Conservation (phyloP, 805 yeast genomes). For the Tetrapisispora taiwanensis region DNA sequence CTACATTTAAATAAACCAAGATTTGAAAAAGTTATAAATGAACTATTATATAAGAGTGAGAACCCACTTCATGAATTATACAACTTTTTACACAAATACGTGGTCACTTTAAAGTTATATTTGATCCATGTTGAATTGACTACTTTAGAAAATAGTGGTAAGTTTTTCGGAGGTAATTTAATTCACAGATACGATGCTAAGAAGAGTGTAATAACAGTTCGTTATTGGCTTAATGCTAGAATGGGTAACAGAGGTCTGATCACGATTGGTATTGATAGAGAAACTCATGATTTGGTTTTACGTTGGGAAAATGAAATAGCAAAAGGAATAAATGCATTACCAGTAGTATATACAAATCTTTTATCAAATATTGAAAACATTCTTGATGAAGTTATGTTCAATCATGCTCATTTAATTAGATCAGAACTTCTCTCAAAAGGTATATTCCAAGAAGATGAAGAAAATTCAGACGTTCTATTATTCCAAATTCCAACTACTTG, state of each 20-base stretch:
- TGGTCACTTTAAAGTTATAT: slow-evolving; percentile 26
- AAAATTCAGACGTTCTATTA: slow-evolving; percentile 20
- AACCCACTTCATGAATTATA: slow-evolving; percentile 23
- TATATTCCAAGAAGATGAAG: slow-evolving; percentile 26
- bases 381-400: slow-evolving; percentile 28
- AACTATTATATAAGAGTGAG: slow-evolving; percentile 21
- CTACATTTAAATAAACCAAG: slow-evolving; percentile 22
- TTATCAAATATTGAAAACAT: slow-evolving; percentile 23
- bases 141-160: slow-evolving; percentile 22
- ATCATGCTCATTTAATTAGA: slow-evolving; percentile 27
- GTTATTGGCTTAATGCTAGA: slow-evolving; percentile 28
- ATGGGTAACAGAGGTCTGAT: slow-evolving; percentile 24
- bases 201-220: slow-evolving; percentile 23
- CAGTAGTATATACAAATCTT: slow-evolving; percentile 18
- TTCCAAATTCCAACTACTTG: slow-evolving; percentile 29
- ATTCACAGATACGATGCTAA: slow-evolving; percentile 27
- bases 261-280: slow-evolving; percentile 22
- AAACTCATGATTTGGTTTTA: slow-evolving; percentile 17
- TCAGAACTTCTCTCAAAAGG: slow-evolving; percentile 23
- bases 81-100: slow-evolving; percentile 27
- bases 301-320: slow-evolving; percentile 25
- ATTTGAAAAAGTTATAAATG: slow-evolving; percentile 27
- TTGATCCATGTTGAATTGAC: slow-evolving; percentile 25
- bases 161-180: slow-evolving; percentile 27
- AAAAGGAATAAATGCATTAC: slow-evolving; percentile 10